Percentiles rank a stretch among this genome's conserved stretches.
These are phyloP conservation scores for Chlorencoelia australis DNA, from an alignment of 2,329 filamentous ascomycete genomes.

Conservation along the genomic window DNA sequence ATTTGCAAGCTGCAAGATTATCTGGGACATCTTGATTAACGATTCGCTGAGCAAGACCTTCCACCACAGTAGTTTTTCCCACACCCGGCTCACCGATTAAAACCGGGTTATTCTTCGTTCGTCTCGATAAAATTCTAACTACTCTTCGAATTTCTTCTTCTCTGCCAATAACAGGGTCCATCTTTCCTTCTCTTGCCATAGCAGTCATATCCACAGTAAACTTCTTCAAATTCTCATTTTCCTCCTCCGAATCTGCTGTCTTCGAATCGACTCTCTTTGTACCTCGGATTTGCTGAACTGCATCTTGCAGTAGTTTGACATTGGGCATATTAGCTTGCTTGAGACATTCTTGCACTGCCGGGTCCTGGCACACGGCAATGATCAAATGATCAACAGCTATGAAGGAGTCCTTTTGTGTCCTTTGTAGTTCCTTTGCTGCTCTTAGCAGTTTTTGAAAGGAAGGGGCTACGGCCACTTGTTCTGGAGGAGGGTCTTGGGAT, in stretches of 20 bases:
- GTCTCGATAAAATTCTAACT: constrained; percentile 79
- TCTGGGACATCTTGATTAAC: constrained; percentile 95
- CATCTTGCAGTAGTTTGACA: constrained; percentile 77
- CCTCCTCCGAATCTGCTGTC: constrained; percentile 84
- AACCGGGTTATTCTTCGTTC: constrained; percentile 98
- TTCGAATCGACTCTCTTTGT: constrained; percentile 92
- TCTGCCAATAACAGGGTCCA: constrained; percentile 92
- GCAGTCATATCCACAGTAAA: constrained; percentile 98
- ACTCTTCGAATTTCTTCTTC: constrained; percentile 93
- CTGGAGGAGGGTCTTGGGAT: constrained; percentile 89
- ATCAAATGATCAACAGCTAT: constrained; percentile 95
- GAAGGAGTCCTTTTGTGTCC: constrained; percentile 94
- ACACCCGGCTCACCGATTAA: constrained; percentile 97
- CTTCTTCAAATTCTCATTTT: constrained; percentile 92
- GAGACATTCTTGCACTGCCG: constrained; percentile 60
- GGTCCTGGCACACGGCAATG: constrained; percentile 70
- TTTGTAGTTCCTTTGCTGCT: constrained; percentile 79
- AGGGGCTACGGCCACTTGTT: constrained; percentile 74
- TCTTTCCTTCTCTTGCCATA: constrained; percentile 93
- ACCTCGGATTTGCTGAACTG: constrained; percentile 84
- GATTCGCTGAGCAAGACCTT: constrained; percentile 89
- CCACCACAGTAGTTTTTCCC: constrained; percentile 95
- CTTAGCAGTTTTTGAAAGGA: constrained; percentile 74
- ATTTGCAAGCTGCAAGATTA: constrained; percentile 84
- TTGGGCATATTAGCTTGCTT: constrained; percentile 88